These are phyloP conservation scores for Pseudozyma hubeiensis DNA, from an alignment of 1,284 basidiomycete species.

Conservation along the genomic window DNA sequence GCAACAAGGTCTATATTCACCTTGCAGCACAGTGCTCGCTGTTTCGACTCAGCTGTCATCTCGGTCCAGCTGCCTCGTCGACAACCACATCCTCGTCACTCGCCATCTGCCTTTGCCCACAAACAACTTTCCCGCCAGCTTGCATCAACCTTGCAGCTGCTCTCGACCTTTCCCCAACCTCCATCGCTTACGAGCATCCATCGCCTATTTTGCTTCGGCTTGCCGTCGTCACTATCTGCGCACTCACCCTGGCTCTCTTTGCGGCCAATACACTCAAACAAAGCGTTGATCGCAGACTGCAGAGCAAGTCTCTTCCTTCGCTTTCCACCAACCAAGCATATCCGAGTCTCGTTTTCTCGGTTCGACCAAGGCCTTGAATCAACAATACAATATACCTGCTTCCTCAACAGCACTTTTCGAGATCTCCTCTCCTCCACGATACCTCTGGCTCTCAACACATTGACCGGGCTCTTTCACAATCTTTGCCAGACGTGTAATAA, in stretches of 20 bases:
- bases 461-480: slow-evolving; percentile 5
- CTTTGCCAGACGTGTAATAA: slow-evolving; percentile 27
- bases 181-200: no score
- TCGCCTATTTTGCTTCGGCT: background rate
- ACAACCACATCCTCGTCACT: no score
- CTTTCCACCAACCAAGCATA: slow-evolving; percentile 7
- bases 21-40: no score
- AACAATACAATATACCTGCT: slow-evolving; percentile 38
- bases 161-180: no score
- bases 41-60: no score
- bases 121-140: no score
- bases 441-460: background rate
- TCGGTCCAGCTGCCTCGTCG: no score
- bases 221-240: background rate
- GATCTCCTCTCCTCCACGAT: slow-evolving; percentile 8
- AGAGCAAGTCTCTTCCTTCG: slow-evolving; percentile 1
- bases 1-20: no score
- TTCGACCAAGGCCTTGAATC: background rate
- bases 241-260: background rate
- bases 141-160: no score
- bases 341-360: background rate
- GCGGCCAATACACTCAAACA: background rate
- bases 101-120: no score
- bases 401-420: slow-evolving; percentile 19
- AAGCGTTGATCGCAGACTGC: slow-evolving; percentile 6